Conservation (phyloP, 2,329 filamentous ascomycete species). For the Aplosporella prunicola region DNA sequence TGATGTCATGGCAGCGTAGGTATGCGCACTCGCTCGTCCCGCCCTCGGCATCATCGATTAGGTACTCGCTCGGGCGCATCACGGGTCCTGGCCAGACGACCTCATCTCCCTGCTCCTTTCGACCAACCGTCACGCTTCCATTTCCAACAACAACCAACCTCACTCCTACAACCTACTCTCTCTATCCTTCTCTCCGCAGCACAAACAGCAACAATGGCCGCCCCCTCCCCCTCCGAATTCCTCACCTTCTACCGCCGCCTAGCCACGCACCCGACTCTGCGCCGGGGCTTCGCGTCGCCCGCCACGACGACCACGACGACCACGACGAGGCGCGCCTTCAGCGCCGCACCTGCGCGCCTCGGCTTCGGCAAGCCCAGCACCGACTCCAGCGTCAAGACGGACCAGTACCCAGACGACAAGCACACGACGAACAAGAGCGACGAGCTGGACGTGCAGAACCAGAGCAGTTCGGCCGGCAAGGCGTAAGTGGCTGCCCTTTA, state of each 20-base stretch:
- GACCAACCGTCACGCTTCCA: background rate
- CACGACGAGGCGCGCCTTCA: constrained; percentile 9
- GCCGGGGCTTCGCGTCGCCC: constrained; percentile 12
- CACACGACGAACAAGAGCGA: constrained; percentile 26
- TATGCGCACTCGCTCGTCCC: too few species aligned
- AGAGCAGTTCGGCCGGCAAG: constrained; percentile 21
- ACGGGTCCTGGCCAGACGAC: background rate
- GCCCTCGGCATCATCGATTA: background rate
- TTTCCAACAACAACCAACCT: background rate
- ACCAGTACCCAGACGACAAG: constrained; percentile 18
- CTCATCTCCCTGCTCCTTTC: background rate
- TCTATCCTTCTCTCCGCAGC: background rate
- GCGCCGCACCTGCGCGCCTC: constrained; percentile 9
- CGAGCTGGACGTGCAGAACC: constrained; percentile 25
- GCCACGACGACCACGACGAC: constrained; percentile 16
- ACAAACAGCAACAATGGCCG: constrained; percentile 18
- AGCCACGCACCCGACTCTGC: constrained; percentile 11
- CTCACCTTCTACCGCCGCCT: constrained; percentile 29
- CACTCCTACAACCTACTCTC: background rate
- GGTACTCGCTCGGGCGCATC: background rate
- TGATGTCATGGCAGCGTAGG: constrained; percentile 5
- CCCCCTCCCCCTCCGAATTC: constrained; percentile 29
- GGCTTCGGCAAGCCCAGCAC: constrained; percentile 18
- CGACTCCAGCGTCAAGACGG: constrained; percentile 16
- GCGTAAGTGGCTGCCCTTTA: constrained; percentile 20